Evolutionary conservation across 257 asterid species (phyloP).

Genomic region (Mitragyna speciosa): DNA sequence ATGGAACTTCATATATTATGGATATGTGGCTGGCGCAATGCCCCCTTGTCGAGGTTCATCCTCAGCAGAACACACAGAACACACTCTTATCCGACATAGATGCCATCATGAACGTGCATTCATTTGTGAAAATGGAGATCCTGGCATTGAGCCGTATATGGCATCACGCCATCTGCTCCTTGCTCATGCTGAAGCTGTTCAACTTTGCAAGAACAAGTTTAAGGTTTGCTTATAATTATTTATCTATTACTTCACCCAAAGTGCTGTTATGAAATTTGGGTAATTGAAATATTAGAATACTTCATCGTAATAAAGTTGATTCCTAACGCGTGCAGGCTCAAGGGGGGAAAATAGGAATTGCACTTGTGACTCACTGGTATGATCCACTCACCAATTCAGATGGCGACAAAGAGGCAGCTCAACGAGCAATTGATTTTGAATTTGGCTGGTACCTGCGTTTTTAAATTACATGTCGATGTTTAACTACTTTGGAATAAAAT

Average conservation of each 20-base stretch:
- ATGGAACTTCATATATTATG: not conserved
- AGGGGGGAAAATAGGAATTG: constrained; percentile 2
- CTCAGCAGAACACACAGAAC: not conserved
- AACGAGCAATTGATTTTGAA: not conserved
- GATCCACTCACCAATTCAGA: too few species aligned
- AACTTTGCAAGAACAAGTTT: not conserved
- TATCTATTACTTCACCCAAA: too few species aligned
- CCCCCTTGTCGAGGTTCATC: not conserved
- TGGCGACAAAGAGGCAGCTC: not conserved
- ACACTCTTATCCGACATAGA: not conserved
- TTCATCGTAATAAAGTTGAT: not conserved
- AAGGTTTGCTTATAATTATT: not conserved
- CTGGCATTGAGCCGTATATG: not conserved
- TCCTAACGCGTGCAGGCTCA: not conserved
- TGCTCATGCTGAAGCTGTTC: constrained; percentile 18
- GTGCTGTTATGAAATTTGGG: too few species aligned
- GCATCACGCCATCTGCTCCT: constrained; percentile 5
- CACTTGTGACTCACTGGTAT: not conserved
- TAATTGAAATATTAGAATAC: not conserved
- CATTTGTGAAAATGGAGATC: not conserved
- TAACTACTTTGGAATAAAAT: too few species aligned
- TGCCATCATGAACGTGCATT: not conserved
- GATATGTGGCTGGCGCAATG: not conserved
- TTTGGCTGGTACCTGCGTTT: constrained; percentile 4
- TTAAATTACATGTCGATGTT: not conserved